A percentile compares a stretch with the other conserved stretches of the same genome.
Evolutionary conservation across 1,139 yeast species (phyloP).

Genomic region (Nadsonia commutata): DNA sequence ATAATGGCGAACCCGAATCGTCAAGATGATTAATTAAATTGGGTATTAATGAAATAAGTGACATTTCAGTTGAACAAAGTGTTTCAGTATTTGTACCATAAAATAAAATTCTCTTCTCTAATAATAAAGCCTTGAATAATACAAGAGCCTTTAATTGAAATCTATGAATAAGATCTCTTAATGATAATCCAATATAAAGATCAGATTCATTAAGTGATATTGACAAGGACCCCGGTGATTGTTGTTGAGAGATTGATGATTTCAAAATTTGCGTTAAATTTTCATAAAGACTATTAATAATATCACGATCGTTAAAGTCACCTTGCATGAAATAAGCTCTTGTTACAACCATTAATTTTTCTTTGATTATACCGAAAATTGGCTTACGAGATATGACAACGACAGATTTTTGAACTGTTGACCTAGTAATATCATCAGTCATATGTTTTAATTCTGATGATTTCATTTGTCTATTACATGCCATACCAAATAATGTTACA

Average conservation of each 20-base stretch:
- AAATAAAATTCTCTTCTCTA: slow-evolving; percentile 52
- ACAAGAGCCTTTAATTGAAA: slow-evolving; percentile 50
- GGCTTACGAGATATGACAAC: slow-evolving; percentile 84
- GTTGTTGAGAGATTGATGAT: background rate
- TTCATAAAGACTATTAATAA: slow-evolving; percentile 60
- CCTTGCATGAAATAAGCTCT: slow-evolving; percentile 72
- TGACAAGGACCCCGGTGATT: slow-evolving; percentile 25
- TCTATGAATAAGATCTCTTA: slow-evolving; percentile 48
- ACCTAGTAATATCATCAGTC: slow-evolving; percentile 62
- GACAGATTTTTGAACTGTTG: slow-evolving; percentile 82
- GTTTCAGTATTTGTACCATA: slow-evolving; percentile 76
- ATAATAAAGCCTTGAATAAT: slow-evolving; percentile 58
- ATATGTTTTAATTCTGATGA: slow-evolving; percentile 44
- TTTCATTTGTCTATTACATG: slow-evolving; percentile 77
- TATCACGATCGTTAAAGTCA: slow-evolving; percentile 52
- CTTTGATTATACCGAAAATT: slow-evolving; percentile 69
- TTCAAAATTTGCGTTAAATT: slow-evolving; percentile 35
- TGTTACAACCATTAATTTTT: slow-evolving; percentile 80
- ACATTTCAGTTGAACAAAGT: slow-evolving; percentile 57
- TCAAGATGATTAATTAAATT: slow-evolving; percentile 56
- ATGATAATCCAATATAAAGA: slow-evolving; percentile 59
- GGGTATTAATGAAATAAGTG: slow-evolving; percentile 60
- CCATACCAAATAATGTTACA: slow-evolving; percentile 79
- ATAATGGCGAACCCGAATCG: slow-evolving; percentile 68
- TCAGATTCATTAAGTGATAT: slow-evolving; percentile 34